Percentiles rank a stretch among this genome's conserved stretches.
Conservation (phyloP, 257 asterid genomes). For the Solanum pimpinellifolium region DNA sequence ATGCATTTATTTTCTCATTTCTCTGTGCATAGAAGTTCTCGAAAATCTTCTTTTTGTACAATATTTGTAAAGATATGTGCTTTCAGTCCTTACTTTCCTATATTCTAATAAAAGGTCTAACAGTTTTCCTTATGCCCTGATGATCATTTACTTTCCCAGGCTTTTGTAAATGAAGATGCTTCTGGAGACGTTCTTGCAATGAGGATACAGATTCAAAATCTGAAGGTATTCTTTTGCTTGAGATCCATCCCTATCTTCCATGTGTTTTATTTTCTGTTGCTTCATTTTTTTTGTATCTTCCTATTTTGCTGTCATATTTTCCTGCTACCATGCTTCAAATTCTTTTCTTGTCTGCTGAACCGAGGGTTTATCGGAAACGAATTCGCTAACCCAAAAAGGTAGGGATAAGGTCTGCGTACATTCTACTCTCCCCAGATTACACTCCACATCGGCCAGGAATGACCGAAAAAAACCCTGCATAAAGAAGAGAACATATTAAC, state of each 20-base stretch:
- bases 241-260: neutral
- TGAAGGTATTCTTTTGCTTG: conserved; percentile 40
- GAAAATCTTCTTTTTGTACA: neutral
- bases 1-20: neutral
- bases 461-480: neutral
- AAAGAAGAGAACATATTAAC: neutral
- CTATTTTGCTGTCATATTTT: neutral
- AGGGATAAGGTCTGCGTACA: neutral
- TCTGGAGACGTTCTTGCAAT: conserved; percentile 77
- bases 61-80: neutral
- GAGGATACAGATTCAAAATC: conserved; percentile 67
- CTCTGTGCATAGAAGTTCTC: neutral
- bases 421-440: neutral
- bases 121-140: neutral
- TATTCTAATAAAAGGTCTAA: neutral
- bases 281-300: neutral
- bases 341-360: neutral
- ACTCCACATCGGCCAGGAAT: neutral
- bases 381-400: neutral
- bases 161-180: conserved; percentile 79
- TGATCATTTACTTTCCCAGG: conserved; percentile 26
- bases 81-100: neutral
- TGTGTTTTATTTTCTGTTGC: neutral
- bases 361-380: neutral
- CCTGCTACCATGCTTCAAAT: neutral